Conservation (phyloP, 176 grass and related monocot species). For the Phoenix roebelenii region DNA sequence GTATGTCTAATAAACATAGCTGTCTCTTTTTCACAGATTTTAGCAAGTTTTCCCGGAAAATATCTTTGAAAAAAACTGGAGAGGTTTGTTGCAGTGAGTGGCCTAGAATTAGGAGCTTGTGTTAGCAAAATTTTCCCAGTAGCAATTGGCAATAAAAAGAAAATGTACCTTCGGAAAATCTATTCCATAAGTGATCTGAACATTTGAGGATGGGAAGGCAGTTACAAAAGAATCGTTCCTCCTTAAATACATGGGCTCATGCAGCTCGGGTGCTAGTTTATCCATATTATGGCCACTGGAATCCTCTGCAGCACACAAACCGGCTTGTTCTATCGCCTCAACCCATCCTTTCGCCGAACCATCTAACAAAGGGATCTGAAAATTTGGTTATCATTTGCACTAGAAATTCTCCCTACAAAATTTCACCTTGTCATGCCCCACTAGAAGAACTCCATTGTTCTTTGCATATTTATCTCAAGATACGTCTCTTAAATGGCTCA, state of each 20-base stretch:
- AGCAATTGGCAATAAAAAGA: neutral
- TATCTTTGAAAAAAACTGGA: too few relatives aligned
- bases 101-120: too few relatives aligned
- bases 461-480: too few relatives aligned
- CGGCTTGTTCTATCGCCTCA: conserved; percentile 31
- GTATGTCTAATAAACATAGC: too few relatives aligned
- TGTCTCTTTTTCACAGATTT: too few relatives aligned
- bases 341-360: conserved; percentile 89
- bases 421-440: too few relatives aligned
- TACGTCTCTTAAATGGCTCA: too few relatives aligned
- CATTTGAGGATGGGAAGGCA: conserved; percentile 68
- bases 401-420: neutral
- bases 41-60: too few relatives aligned
- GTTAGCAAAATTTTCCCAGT: too few relatives aligned
- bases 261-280: conserved; percentile 51
- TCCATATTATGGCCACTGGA: conserved; percentile 38
- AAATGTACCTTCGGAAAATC: conserved; percentile 56
- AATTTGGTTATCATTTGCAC: conserved; percentile 25
- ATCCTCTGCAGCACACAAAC: conserved; percentile 47
- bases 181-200: conserved; percentile 64
- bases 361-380: conserved; percentile 91
- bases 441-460: too few relatives aligned
- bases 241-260: conserved; percentile 44
- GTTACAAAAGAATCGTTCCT: conserved; percentile 53
- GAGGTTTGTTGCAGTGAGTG: too few relatives aligned